These are phyloP conservation scores for Onygena corvina DNA, from an alignment of 2,329 filamentous ascomycete species.

Conservation along the genomic window DNA sequence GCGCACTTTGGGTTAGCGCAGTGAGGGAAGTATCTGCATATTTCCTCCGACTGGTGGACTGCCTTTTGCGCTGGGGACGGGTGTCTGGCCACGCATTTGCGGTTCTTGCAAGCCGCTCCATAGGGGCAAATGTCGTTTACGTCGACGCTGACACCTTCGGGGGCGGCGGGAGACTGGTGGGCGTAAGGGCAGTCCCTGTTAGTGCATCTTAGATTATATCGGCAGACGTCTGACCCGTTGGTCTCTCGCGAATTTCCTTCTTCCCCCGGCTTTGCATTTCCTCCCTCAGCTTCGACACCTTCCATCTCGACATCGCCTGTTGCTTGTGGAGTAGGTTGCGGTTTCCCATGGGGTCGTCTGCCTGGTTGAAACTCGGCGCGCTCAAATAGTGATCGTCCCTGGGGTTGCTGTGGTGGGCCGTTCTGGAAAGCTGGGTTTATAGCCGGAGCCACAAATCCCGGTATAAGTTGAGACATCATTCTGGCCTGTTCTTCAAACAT, in stretches of 20 bases:
- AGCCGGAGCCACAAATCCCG: constrained; percentile 42
- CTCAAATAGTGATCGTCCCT: constrained; percentile 58
- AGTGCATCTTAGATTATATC: constrained; percentile 77
- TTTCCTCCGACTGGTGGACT: constrained; percentile 67
- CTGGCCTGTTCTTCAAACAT: constrained; percentile 77
- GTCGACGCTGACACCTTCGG: constrained; percentile 64
- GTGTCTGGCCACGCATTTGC: constrained; percentile 82
- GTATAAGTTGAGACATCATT: constrained; percentile 65
- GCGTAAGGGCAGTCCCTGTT: constrained; percentile 86
- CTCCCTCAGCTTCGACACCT: constrained; percentile 26
- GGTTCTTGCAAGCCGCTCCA: constrained; percentile 87
- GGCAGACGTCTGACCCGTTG: constrained; percentile 59
- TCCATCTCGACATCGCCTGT: constrained; percentile 22
- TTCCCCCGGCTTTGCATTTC: constrained; percentile 27
- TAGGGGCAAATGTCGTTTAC: constrained; percentile 69
- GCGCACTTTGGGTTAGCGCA: constrained; percentile 78
- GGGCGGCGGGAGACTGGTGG: constrained; percentile 84
- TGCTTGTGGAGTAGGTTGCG: constrained; percentile 13
- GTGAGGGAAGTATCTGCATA: constrained; percentile 85
- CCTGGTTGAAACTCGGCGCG: constrained; percentile 45
- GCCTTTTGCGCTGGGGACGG: constrained; percentile 75
- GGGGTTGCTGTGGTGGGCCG: constrained; percentile 30
- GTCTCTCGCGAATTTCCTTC: constrained; percentile 29
- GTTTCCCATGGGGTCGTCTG: constrained; percentile 2
- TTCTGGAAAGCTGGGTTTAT: constrained; percentile 45